These are phyloP conservation scores for Ottelia alismoides DNA, from an alignment of 106 monocot genomes.

Conservation along the genomic window DNA sequence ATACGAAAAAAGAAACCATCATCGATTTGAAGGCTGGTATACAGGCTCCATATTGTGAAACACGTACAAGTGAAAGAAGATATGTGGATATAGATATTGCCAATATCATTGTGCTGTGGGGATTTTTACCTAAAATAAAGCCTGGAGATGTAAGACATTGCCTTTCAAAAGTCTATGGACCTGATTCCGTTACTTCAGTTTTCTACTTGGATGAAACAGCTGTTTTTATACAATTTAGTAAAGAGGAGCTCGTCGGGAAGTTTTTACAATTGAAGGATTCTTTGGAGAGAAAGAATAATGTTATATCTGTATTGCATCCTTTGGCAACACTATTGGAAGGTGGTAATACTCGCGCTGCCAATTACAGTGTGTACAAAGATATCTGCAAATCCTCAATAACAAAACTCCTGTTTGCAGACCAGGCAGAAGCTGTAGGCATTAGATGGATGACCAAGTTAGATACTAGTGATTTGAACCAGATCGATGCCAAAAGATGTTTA, in stretches of 20 bases:
- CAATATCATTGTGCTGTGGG: slow-evolving; percentile 72
- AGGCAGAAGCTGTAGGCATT: slow-evolving; percentile 60
- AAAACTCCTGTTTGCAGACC: slow-evolving; percentile 62
- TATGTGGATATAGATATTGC: slow-evolving; percentile 34
- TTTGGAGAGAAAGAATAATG: slow-evolving; percentile 48
- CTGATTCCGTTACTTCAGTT: slow-evolving; percentile 42
- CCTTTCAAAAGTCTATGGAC: slow-evolving; percentile 48
- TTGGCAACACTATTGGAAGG: slow-evolving; percentile 67
- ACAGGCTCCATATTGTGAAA: slow-evolving; percentile 38
- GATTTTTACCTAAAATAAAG: slow-evolving; percentile 45
- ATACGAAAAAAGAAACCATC: slow-evolving; percentile 74
- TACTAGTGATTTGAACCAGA: not conserved
- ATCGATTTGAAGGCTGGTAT: slow-evolving; percentile 52
- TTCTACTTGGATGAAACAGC: slow-evolving; percentile 71
- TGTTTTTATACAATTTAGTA: slow-evolving; percentile 65
- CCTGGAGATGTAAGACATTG: slow-evolving; percentile 47
- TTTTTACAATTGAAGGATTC: slow-evolving; percentile 63
- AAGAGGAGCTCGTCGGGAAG: slow-evolving; percentile 43
- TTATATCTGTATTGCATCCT: slow-evolving; percentile 64
- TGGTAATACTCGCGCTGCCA: slow-evolving; percentile 56
- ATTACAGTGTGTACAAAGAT: slow-evolving; percentile 65
- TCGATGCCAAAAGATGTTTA: not conserved
- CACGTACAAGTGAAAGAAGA: slow-evolving; percentile 28
- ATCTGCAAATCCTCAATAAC: slow-evolving; percentile 46
- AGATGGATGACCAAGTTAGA: slow-evolving; percentile 31